Evolutionary conservation across 306 rosid species (phyloP), one percentile per base, ranked within the genome.

Genomic region (Leucaena leucocephala): DNA sequence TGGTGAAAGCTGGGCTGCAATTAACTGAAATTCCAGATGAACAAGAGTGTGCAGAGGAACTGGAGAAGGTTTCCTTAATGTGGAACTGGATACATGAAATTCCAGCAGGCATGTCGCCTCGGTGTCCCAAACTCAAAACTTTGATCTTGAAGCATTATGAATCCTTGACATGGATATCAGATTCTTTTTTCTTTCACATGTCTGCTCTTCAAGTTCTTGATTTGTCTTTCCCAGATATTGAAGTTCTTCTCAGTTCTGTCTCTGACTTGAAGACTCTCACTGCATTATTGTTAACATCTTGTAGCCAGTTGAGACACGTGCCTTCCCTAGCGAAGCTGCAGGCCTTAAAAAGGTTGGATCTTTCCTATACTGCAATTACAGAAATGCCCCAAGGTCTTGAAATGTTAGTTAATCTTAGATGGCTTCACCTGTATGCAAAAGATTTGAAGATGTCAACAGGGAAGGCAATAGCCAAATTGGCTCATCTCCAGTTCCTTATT

Each of bases 31-130:
- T 76, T 46, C 85, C 81, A 62, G 69, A 71, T 40, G 74, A 76
- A 39, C 48, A n/a, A 22, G 78, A 82, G 22, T 76, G 81, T 78
- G 64, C 6, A 6, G 69, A 76, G 34, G 78, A 82, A 13, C 36
- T 82, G 61, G 67, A 76, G 57, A 77, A 77, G 46, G 76, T 82
- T 77, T 77, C 82, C 68, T 72, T 77, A 17, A 66, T 78, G 79
- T 35, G 69, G 27, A 73, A 74, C 14, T 38, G 57, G 64, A 74
- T 74, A 58, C 66, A 36, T 38, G 72, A 75, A 68, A 79, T 79
- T 74, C 81, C 77, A 58, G 39, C 46, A 2, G 49, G 48, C 46
- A 19, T 4, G 19, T 67, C 83, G 40, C 76, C 79, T 3, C 68
- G 48, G 75, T 71, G 85, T 59, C 75, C 78, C 43, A 72, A 77